Evolutionary conservation across 305 asterid genomes (phyloP).

Genomic region (Petunia hybrid): DNA sequence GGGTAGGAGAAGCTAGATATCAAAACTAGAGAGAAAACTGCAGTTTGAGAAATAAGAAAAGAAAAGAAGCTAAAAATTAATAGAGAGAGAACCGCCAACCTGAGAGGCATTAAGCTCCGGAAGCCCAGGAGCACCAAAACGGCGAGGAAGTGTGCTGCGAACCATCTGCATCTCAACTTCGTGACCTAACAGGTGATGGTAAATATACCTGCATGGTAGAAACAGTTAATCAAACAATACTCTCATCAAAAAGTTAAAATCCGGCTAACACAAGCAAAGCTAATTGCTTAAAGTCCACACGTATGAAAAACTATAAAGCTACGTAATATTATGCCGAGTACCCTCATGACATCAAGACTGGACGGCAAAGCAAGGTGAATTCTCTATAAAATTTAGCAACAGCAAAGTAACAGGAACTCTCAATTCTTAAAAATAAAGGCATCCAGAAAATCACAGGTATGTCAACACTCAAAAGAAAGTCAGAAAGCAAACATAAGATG

Average conservation of each 20-base stretch:
- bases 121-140: conserved; percentile 99
- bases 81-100: conserved; percentile 43
- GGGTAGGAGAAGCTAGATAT: not conserved
- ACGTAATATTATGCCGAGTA: not conserved
- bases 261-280: not conserved
- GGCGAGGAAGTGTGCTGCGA: conserved; percentile 92
- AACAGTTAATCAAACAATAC: conserved; percentile 5
- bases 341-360: not conserved
- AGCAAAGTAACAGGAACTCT: not conserved
- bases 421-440: not conserved
- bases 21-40: conserved; percentile 2
- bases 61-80: not conserved
- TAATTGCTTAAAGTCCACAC: not conserved
- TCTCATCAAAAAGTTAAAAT: not conserved
- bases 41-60: not conserved
- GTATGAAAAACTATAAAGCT: conserved; percentile 15
- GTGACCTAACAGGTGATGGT: conserved; percentile 97
- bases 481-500: not conserved
- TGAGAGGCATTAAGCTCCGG: conserved; percentile 99
- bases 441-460: conserved; percentile 17
- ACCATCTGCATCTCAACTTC: conserved; percentile 99
- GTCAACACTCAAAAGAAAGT: not conserved
- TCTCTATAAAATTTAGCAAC: conserved; percentile 14
- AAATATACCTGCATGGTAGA: conserved; percentile 72
- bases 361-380: not conserved